Conservation (phyloP, 257 asterid genomes). For the Oldenlandia corymbosa region DNA sequence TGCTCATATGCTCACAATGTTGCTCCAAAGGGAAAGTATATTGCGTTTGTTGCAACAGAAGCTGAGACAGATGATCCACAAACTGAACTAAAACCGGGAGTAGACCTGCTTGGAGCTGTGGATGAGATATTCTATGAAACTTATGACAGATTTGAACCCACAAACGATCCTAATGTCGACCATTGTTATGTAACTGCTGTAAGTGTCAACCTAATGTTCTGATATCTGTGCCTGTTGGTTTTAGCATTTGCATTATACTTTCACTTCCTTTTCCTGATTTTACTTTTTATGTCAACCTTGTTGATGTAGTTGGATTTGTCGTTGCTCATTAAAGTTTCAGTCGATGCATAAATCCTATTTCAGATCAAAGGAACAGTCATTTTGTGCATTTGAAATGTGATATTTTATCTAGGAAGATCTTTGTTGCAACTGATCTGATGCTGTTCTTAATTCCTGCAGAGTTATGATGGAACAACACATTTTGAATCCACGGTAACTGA, state of each 20-base stretch:
- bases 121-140: slow-evolving; percentile 93
- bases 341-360: no score
- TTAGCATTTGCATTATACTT: background rate
- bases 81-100: slow-evolving; percentile 88
- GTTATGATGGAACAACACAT: slow-evolving; percentile 79
- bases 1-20: slow-evolving; percentile 92
- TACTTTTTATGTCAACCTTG: background rate
- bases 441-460: slow-evolving; percentile 40
- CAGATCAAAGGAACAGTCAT: no score
- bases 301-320: background rate
- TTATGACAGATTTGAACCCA: slow-evolving; percentile 70
- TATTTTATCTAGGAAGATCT: background rate
- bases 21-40: slow-evolving; percentile 85
- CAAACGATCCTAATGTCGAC: slow-evolving; percentile 45
- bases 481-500: slow-evolving; percentile 78
- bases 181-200: slow-evolving; percentile 70
- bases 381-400: no score
- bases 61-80: slow-evolving; percentile 89
- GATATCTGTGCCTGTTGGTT: background rate
- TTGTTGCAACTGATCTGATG: background rate
- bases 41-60: slow-evolving; percentile 80
- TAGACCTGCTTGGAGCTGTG: slow-evolving; percentile 79
- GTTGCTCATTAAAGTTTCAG: no score
- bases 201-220: slow-evolving; percentile 11
- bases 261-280: background rate